These are phyloP conservation scores for Fusarium sp. DNA, from an alignment of 2,329 filamentous ascomycete species.

Conservation along the genomic window DNA sequence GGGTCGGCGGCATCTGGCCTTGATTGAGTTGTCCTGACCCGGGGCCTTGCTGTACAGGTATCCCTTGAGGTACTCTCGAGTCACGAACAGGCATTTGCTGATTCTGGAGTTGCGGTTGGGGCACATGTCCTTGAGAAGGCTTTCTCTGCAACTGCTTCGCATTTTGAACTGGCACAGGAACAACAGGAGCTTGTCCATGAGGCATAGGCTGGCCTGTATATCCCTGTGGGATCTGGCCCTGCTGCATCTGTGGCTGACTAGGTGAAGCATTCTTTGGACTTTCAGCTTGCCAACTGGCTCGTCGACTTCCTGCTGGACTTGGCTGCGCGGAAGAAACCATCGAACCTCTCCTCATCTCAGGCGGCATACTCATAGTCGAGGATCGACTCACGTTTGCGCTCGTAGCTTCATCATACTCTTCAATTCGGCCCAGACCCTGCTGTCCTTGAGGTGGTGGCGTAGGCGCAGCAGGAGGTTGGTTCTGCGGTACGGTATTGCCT, in stretches of 20 bases:
- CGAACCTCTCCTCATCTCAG: slow-evolving; percentile 32
- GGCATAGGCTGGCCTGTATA: slow-evolving; percentile 19
- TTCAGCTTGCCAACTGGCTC: slow-evolving; percentile 41
- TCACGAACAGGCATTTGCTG: slow-evolving; percentile 26
- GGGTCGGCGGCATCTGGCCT: slow-evolving; percentile 12
- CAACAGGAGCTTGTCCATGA: slow-evolving; percentile 6
- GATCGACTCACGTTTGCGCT: slow-evolving; percentile 33
- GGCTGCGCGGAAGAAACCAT: slow-evolving; percentile 32
- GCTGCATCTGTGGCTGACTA: slow-evolving; percentile 28
- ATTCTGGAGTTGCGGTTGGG: slow-evolving; percentile 8
- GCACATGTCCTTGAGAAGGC: slow-evolving; percentile 32
- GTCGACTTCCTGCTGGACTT: slow-evolving; percentile 38
- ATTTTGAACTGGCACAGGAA: slow-evolving; percentile 22
- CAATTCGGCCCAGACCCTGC: slow-evolving; percentile 43
- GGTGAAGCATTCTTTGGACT: slow-evolving; percentile 23
- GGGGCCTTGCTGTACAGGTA: slow-evolving; percentile 13
- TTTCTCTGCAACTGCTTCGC: slow-evolving; percentile 35
- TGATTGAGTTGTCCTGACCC: slow-evolving; percentile 7
- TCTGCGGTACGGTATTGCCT: slow-evolving; percentile 16
- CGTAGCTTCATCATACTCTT: slow-evolving; percentile 45
- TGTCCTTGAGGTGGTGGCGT: slow-evolving; percentile 32
- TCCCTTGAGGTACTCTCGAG: slow-evolving; percentile 6
- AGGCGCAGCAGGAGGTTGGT: slow-evolving; percentile 8
- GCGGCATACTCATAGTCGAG: slow-evolving; percentile 32
- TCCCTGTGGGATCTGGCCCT: slow-evolving; percentile 11